phyloP scores from a whole-genome alignment of 805 yeast genomes.

The Candida quercuum region DNA sequence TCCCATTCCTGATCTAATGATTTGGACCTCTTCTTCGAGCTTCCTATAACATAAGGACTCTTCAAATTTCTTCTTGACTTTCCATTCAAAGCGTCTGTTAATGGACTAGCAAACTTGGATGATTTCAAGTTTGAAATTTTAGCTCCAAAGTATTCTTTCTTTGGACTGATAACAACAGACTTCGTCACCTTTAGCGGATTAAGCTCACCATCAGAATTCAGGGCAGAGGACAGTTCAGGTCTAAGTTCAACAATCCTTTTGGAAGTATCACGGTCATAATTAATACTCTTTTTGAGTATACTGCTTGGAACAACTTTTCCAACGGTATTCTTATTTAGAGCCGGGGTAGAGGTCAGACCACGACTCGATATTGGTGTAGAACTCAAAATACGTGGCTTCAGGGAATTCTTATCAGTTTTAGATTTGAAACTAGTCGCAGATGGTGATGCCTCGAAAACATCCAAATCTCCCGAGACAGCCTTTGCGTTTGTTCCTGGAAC shows the following conservation, averaged over 20 bases:
- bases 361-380: background rate
- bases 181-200: conserved; percentile 30
- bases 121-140: conserved; percentile 4
- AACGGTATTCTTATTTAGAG: conserved; percentile 2
- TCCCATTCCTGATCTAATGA: conserved; percentile 14
- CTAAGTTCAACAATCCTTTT: conserved; percentile 10
- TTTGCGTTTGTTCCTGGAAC: conserved; percentile 12
- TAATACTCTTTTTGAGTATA: conserved; percentile 20
- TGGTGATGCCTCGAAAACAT: background rate
- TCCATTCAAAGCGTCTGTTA: conserved; percentile 21
- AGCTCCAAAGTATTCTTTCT: conserved; percentile 18
- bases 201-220: conserved; percentile 21
- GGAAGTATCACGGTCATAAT: conserved; percentile 17
- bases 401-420: conserved; percentile 4
- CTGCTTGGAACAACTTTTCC: conserved; percentile 12
- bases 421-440: conserved; percentile 4
- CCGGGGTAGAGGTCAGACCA: conserved; percentile 1
- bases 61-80: conserved; percentile 5
- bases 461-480: background rate
- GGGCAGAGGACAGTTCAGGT: conserved; percentile 20
- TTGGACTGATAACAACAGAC: conserved; percentile 31
- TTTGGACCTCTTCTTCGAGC: conserved; percentile 10
- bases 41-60: conserved; percentile 17
- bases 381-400: conserved; percentile 3
- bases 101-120: conserved; percentile 18